Percentiles rank a stretch among this genome's conserved stretches.
Evolutionary conservation across 2,329 filamentous ascomycete genomes (phyloP).

Genomic region (Botrytis fragariae): DNA sequence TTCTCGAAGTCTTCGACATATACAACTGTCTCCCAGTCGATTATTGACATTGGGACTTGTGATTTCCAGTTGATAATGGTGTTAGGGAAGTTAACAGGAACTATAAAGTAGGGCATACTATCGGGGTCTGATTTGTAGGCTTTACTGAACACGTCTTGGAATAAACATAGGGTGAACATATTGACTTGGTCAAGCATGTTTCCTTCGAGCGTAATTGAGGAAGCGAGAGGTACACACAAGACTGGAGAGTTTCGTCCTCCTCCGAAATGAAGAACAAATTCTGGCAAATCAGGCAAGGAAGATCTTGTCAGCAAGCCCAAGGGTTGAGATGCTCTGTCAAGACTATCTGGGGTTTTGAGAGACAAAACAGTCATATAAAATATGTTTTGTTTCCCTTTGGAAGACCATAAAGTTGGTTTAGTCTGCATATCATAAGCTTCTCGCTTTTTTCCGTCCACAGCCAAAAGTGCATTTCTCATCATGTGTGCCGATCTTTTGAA

Average conservation of each 20-base stretch:
- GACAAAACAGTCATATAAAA: slow-evolving; percentile 63
- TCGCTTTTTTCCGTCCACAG: slow-evolving; percentile 75
- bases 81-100: slow-evolving; percentile 48
- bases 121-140: slow-evolving; percentile 61
- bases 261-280: slow-evolving; percentile 71
- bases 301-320: slow-evolving; percentile 70
- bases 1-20: slow-evolving; percentile 41
- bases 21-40: slow-evolving; percentile 63
- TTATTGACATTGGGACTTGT: slow-evolving; percentile 21
- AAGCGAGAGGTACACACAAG: slow-evolving; percentile 46
- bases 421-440: slow-evolving; percentile 72
- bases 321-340: slow-evolving; percentile 60
- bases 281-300: slow-evolving; percentile 60
- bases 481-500: slow-evolving; percentile 69
- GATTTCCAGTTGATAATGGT: neutral
- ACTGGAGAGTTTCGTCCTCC: slow-evolving; percentile 59
- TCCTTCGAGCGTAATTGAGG: slow-evolving; percentile 45
- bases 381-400: slow-evolving; percentile 45
- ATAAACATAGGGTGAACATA: slow-evolving; percentile 71
- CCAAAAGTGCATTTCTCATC: slow-evolving; percentile 85
- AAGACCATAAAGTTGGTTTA: slow-evolving; percentile 74
- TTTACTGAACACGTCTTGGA: slow-evolving; percentile 87
- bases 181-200: slow-evolving; percentile 56
- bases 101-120: slow-evolving; percentile 80
- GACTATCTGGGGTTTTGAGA: slow-evolving; percentile 53